A percentile compares a stretch with the other conserved stretches of the same genome.
Conservation (phyloP, 306 rosid genomes). For the Lablab purpureus region DNA sequence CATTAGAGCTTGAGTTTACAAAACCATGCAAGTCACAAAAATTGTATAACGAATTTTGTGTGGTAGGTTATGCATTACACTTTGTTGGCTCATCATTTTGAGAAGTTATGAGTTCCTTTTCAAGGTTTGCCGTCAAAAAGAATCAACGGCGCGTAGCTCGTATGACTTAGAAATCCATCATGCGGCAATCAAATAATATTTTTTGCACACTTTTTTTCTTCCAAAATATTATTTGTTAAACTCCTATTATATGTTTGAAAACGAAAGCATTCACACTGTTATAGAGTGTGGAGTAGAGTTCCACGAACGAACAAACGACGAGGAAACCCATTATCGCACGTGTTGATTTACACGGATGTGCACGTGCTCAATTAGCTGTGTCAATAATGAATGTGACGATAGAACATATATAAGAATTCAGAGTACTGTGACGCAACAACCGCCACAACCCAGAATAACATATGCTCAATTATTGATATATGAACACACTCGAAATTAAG, state of each 20-base stretch:
- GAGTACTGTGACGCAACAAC: neutral
- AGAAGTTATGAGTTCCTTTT: too few relatives aligned
- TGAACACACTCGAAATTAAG: too few relatives aligned
- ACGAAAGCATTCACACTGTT: neutral
- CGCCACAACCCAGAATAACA: neutral
- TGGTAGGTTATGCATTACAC: too few relatives aligned
- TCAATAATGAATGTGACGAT: neutral
- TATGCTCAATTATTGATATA: too few relatives aligned
- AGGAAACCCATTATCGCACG: neutral
- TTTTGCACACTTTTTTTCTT: neutral
- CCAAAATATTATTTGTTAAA: neutral
- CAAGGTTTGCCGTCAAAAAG: neutral
- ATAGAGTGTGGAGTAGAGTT: neutral
- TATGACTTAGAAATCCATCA: neutral
- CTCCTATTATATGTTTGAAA: neutral
- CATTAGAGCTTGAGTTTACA: too few relatives aligned
- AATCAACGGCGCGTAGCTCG: neutral
- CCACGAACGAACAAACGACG: neutral
- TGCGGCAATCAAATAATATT: neutral
- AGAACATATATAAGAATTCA: neutral
- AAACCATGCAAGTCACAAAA: too few relatives aligned
- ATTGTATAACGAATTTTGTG: too few relatives aligned
- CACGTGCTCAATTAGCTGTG: constrained; percentile 18
- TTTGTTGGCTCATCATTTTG: too few relatives aligned
- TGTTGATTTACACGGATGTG: neutral